Base-by-base conservation (phyloP, 176 grass and related monocot species). In the Cenchrus purpureus region DNA sequence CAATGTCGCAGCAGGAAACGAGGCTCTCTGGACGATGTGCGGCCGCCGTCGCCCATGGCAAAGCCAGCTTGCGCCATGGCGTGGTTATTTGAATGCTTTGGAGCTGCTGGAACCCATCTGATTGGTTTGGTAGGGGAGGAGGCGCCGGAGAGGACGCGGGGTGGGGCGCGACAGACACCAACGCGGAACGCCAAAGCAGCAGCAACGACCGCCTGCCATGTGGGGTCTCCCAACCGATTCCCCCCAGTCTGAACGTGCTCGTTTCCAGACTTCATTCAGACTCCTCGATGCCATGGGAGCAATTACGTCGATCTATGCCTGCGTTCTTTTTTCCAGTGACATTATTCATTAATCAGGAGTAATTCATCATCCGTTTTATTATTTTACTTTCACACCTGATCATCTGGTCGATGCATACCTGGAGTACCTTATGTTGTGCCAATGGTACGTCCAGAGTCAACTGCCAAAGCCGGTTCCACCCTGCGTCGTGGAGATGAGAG, bases 21-120 rank as follows among this genome's bases (percentile, higher is more conserved):
- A 17, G 54, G 15, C 54, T 56, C 53, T 55, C 15, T 56, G 54
- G 54, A 56, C 54, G 54, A 56, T 56, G 54, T 56, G 54, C 44
- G 44, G 44, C 31, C 31, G 31, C 12, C 54, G 16, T 4, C 54
- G 65, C 14, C 66, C 52, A 44, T 67, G 63, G 78, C 11, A 12
- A 68, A 46, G 79, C 64, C 79, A 82, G 65, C 53, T 82, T 82
- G 79, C 79, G 17, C 52, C 5, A 15, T 56, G 64, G 45, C 69
- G 54, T 15, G 59, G 67, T 82, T 82, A 82, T 82, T 82, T 82
- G 79, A 81, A 81, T 81, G 80, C 48, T 46, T 3, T 8, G 77
- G 77, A 19, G 79, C 48, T 11, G 34, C 51, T 59, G 68, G 54
- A 20, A 1, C 4, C 37, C 37, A 40, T 40, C 7, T 40, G 81